A percentile compares a stretch with the other conserved stretches of the same genome.
Conservation (phyloP, 2,329 filamentous ascomycete genomes). For the Cercospora sojina region DNA sequence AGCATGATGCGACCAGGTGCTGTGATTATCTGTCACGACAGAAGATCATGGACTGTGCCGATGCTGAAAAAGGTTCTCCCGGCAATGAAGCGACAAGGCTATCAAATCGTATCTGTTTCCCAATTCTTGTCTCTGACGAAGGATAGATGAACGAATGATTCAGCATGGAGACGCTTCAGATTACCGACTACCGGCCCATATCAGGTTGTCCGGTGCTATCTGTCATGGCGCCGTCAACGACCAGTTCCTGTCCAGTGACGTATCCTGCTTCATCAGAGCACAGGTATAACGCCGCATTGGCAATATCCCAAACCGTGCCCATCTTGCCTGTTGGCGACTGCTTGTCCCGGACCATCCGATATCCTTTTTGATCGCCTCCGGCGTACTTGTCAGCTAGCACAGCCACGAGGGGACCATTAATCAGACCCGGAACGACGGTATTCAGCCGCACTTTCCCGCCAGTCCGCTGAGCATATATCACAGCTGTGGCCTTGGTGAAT, state of each 20-base stretch:
- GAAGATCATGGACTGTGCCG: constrained; percentile 75
- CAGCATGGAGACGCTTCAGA: not conserved
- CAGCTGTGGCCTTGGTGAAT: constrained; percentile 74
- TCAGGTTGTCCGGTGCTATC: constrained; percentile 26
- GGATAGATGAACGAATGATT: constrained; percentile 10
- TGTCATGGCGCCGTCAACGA: constrained; percentile 34
- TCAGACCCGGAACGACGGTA: constrained; percentile 57
- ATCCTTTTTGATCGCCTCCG: constrained; percentile 50
- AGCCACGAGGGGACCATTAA: constrained; percentile 54
- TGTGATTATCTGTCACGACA: constrained; percentile 83
- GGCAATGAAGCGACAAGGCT: constrained; percentile 68
- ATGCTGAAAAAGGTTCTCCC: constrained; percentile 74
- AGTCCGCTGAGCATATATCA: constrained; percentile 49
- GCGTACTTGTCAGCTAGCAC: constrained; percentile 49
- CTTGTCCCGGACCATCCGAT: constrained; percentile 52
- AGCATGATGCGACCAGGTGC: constrained; percentile 75
- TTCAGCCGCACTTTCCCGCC: constrained; percentile 52
- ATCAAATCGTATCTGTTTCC: constrained; percentile 68
- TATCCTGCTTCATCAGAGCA: constrained; percentile 60
- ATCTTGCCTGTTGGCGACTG: constrained; percentile 61
- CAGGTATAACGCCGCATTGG: constrained; percentile 57
- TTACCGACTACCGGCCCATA: constrained; percentile 11
- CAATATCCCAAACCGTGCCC: constrained; percentile 61
- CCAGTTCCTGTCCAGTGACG: constrained; percentile 58
- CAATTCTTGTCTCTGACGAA: constrained; percentile 54